Base-by-base conservation (phyloP, 129 eudicot genomes). In the Escallonia herrerae region DNA sequence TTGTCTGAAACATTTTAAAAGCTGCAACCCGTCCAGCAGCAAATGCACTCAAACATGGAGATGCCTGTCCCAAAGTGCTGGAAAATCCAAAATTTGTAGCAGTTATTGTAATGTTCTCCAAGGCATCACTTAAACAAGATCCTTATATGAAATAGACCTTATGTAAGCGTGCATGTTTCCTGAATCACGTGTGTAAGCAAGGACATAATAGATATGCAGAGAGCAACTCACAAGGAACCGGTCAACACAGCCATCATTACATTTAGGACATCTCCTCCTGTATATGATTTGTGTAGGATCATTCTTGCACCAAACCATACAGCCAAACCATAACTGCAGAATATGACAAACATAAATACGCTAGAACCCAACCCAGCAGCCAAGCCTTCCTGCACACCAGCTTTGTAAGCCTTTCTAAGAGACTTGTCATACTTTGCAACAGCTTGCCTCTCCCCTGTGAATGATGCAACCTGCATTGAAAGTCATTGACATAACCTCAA, bases 401-500 rank as follows among this genome's bases (percentile, higher is more conserved):
- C 43, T 56, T 51, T 56, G 43, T 82, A 82, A 45, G 87, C 87
- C 22, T 38, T 52, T 11, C 45, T 62, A 41, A 78, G 71, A 7
- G 75, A 63, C 62, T 67, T 62, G 54, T 63, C 56, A 52, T 74
- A 82, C 5, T 75, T 60, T 9, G 62, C 43, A 11, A 71, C 55
- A 9, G 87, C 84, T 52, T 47, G 53, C 66, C 58, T 78, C 74
- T 82, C 87, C 42, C 87, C 84, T 5, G 83, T 82, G 45, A 70
- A 82, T 45, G 87, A 82, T 48, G 81, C 87, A 9, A 82, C 87
- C 87, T 82, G 58, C 22, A 64, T 11, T 15, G 51, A 8, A 4
- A 3, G 43, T 39, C 15, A 41, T n/a, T 8, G 50, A 40, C 45
- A 64, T 49, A 45, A 49, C 3, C 47, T 10, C 13, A 41, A 43